Evolutionary conservation across 1,284 basidiomycete genomes (phyloP).

Genomic region (Austroboletus novae-zelandiae): DNA sequence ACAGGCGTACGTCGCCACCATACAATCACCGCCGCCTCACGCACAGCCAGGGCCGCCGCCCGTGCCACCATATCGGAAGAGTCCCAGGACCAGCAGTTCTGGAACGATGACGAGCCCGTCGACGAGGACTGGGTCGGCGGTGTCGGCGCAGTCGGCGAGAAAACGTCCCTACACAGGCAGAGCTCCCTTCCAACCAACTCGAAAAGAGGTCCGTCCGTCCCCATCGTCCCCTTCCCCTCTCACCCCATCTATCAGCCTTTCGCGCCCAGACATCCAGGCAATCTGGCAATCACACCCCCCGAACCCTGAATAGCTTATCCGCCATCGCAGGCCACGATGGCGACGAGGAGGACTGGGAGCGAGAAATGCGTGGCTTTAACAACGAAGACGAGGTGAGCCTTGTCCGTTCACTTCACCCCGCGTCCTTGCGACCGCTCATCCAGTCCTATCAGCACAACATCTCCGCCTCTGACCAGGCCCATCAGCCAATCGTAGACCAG

Average conservation of each 20-base stretch:
- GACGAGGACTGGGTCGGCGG: conserved; percentile 77
- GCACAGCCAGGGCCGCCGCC: conserved; percentile 57
- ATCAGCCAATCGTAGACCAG: conserved; percentile 53
- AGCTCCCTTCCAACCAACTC: conserved; percentile 78
- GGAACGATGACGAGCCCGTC: conserved; percentile 74
- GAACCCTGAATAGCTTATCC: conserved; percentile 75
- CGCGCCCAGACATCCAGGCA: conserved; percentile 49
- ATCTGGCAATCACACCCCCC: conserved; percentile 62
- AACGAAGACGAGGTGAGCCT: conserved; percentile 60
- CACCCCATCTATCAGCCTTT: conserved; percentile 36
- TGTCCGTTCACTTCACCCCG: conserved; percentile 6
- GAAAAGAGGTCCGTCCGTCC: conserved; percentile 59
- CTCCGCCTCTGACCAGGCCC: conserved; percentile 38
- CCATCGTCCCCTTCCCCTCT: conserved; percentile 5
- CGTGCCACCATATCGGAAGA: conserved; percentile 69
- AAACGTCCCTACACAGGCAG: conserved; percentile 74
- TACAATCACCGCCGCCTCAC: conserved; percentile 75
- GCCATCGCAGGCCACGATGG: conserved; percentile 81
- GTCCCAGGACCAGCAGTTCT: conserved; percentile 55
- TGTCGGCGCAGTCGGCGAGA: conserved; percentile 79
- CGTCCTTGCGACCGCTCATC: conserved; percentile 2
- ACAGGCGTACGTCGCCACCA: conserved; percentile 70
- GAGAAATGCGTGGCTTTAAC: conserved; percentile 54
- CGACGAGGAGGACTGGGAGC: conserved; percentile 83
- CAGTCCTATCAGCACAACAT: conserved; percentile 24